Evolutionary conservation across 2,329 filamentous ascomycete genomes (phyloP).

Genomic region (Dactylellina parvicollis): DNA sequence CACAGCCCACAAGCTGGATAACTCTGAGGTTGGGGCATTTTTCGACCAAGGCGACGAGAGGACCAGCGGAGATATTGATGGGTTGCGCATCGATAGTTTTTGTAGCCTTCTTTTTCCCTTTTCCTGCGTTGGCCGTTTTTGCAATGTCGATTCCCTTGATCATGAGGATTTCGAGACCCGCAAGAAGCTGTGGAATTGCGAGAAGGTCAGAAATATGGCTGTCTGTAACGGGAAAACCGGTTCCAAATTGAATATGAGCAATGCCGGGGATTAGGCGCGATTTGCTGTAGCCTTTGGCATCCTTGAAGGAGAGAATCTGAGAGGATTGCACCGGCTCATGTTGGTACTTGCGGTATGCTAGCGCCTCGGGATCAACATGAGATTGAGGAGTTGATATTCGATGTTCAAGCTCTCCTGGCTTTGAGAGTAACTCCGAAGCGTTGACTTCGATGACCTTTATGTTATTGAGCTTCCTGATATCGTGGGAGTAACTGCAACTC

Average conservation of each 20-base stretch:
- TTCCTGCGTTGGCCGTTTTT: background rate
- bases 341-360: slow-evolving; percentile 34
- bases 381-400: background rate
- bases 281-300: slow-evolving; percentile 31
- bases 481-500: slow-evolving; percentile 24
- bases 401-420: background rate
- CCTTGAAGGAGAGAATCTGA: slow-evolving; percentile 32
- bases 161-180: slow-evolving; percentile 34
- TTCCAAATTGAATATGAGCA: slow-evolving; percentile 30
- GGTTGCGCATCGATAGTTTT: slow-evolving; percentile 1
- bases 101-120: slow-evolving; percentile 1
- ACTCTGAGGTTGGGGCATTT: slow-evolving; percentile 15
- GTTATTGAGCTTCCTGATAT: background rate
- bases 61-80: slow-evolving; percentile 31
- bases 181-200: background rate
- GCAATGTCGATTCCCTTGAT: slow-evolving; percentile 34
- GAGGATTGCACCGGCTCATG: slow-evolving; percentile 2
- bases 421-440: background rate
- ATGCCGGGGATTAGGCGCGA: slow-evolving; percentile 15
- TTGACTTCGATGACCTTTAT: slow-evolving; percentile 11
- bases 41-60: background rate
- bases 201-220: slow-evolving; percentile 37
- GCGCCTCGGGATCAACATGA: background rate
- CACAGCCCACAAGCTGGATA: slow-evolving; percentile 28
- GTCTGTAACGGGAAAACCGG: slow-evolving; percentile 28